Conservation (phyloP, 441 rosid genomes). For the Manihot esculenta region DNA sequence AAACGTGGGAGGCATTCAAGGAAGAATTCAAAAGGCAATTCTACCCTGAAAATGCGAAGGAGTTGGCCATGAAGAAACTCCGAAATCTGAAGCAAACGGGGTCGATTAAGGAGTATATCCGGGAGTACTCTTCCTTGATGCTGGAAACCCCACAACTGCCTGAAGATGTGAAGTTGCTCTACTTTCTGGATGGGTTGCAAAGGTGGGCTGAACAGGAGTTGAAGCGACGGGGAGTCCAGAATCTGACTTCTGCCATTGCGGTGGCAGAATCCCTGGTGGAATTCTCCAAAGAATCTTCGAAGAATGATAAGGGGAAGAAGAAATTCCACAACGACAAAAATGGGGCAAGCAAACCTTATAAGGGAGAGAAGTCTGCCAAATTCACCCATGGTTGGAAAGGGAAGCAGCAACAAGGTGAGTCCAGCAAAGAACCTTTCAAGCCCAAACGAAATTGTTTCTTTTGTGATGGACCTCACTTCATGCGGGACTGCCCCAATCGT, state of each 20-base stretch:
- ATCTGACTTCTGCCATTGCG: not conserved
- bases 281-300: not conserved
- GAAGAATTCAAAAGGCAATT: not conserved
- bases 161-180: not conserved
- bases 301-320: not conserved
- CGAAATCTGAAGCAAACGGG: not conserved
- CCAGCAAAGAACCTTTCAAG: not conserved
- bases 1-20: no score
- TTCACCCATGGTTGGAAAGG: no score
- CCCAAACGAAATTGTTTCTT: not conserved
- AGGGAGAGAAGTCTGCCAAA: not conserved
- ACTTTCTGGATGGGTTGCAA: not conserved
- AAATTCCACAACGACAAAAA: not conserved
- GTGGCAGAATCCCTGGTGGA: not conserved
- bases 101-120: not conserved
- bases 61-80: not conserved
- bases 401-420: not conserved
- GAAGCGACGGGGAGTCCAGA: not conserved
- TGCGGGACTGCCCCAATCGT: not conserved
- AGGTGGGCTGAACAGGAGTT: not conserved
- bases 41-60: not conserved
- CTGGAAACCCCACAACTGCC: not conserved
- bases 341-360: not conserved
- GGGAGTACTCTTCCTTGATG: not conserved
- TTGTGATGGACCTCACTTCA: not conserved